Base-by-base conservation (phyloP, 768 basidiomycete species). In the Cystoderma amianthinum region DNA sequence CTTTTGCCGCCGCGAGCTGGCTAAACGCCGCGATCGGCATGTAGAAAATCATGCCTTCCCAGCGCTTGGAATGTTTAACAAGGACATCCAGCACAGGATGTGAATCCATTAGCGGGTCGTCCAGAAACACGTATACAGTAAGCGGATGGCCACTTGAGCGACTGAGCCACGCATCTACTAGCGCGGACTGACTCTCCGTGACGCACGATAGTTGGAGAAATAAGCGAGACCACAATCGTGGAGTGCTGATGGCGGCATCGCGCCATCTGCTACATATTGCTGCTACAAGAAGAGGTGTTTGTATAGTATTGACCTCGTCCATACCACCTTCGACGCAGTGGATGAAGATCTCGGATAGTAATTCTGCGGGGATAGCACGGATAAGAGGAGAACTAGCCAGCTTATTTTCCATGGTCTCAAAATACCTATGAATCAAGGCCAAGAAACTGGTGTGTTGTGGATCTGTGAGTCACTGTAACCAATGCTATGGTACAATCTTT, bases 311-410 rank as follows among this genome's bases (percentile, higher is more conserved):
- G 28, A 47, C 43, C 10, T 36, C 44, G 47, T 62, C 63, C 48
- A 67, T 54, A 37, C 47, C 52, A 22, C 61, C 60, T 42, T 62
- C 60, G 18, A 60, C 56, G 47, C 62, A 63, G 30, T 63, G 57
- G n/a, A 68, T 54, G 45, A 69, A 69, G 43, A 69, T 65, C 45
- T 65, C 62, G 17, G 67, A 69, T 17, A 69, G 47, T 18, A 68
- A 55, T 52, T 69, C 67, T 38, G 59, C 56, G 19, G 67, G 67
- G 33, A 69, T 41, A 18, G 12, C 22, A 10, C 33, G 41, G 32
- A 11, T 34, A 5, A 17, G 22, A 11, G 19, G 21, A 2, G 2
- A 25, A 15, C 12, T 11, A 13, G 25, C 18, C 15, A 3, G 18
- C 12, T 7, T 2, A 40, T n/a, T n/a, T n/a, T 5, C 20, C 15